Base-by-base conservation (phyloP, 345 rosid genomes). In the Iberis pinnata region DNA sequence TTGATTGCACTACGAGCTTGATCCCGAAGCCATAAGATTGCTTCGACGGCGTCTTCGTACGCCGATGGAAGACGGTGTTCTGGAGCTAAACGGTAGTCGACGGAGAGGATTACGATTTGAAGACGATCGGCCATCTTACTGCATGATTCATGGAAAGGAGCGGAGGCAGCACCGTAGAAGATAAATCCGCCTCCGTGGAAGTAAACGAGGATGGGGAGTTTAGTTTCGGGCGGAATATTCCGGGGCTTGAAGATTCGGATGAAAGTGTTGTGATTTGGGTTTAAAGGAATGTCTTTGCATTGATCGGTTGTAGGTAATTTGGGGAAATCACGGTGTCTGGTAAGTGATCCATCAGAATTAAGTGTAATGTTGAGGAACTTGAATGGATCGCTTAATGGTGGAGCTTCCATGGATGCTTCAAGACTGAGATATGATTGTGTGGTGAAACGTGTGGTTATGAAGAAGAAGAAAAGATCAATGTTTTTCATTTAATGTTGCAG, bases 41-140 rank as follows among this genome's bases (percentile, higher is more conserved):
- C 69, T 5, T 84, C 92, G 32, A 74, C 35, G 14, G 84, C 88
- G 49, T 90, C 98, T 0, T 82, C 88, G 71, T 82, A 90, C 15
- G 94, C 92, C 1, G 87, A 92, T 1, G 98, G 98, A 45, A 90
- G 98, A 59, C 89, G 85, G 72, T 87, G 81, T 35, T 90, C 98
- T 1, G 98, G 98, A n/a, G 86, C 70, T 2, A 87, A 82, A 43
- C 98, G 89, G 60, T 84, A 90, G 3, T 87, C 84, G 14, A 90
- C 85, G 26, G 94, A 80, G 58, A 87, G 65, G 64, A 90, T 59
- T 0, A 90, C 0, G 51, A 78, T 75, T 2, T 81, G 74, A 53
- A 83, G 39, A 13, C 16, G 26, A 12, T 76, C 67, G 0, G 84
- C 76, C 79, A 73, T 66, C 54, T 36, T 56, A 32, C 22, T 37